These are phyloP conservation scores for Peterozyma xylosa DNA, from an alignment of 805 yeast genomes.

Conservation along the genomic window DNA sequence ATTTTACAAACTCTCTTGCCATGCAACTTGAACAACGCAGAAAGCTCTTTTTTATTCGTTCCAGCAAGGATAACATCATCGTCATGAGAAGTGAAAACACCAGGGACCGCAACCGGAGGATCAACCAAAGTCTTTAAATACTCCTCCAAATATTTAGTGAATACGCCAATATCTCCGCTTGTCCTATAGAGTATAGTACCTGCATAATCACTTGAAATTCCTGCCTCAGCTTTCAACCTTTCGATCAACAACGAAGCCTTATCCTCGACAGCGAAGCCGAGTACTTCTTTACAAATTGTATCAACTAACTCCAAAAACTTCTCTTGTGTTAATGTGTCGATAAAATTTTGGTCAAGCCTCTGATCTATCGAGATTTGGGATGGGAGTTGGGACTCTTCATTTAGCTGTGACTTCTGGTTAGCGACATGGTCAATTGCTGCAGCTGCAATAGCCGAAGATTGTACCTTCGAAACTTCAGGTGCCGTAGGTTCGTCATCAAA, in stretches of 20 bases:
- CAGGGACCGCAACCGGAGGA: background rate
- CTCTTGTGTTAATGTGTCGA: background rate
- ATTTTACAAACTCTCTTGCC: background rate
- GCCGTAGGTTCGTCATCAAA: background rate
- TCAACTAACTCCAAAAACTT: background rate
- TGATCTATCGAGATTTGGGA: background rate
- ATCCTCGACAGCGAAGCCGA: too few relatives aligned
- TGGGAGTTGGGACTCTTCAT: background rate
- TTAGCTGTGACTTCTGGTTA: background rate
- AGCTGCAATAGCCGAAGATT: background rate
- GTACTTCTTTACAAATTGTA: background rate
- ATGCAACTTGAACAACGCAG: background rate
- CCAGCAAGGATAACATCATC: background rate
- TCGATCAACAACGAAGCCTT: background rate
- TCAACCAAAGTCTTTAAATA: background rate
- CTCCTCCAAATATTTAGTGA: background rate
- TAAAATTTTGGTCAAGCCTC: background rate
- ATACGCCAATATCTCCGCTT: background rate
- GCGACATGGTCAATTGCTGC: background rate
- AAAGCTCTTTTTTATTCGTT: background rate
- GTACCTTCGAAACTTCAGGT: background rate
- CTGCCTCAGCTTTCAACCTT: background rate
- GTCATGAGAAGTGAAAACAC: background rate
- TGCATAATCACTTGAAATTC: background rate
- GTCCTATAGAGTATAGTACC: background rate